phyloP scores from a whole-genome alignment of 345 rosid genomes.

The Salix koriyanagi region DNA sequence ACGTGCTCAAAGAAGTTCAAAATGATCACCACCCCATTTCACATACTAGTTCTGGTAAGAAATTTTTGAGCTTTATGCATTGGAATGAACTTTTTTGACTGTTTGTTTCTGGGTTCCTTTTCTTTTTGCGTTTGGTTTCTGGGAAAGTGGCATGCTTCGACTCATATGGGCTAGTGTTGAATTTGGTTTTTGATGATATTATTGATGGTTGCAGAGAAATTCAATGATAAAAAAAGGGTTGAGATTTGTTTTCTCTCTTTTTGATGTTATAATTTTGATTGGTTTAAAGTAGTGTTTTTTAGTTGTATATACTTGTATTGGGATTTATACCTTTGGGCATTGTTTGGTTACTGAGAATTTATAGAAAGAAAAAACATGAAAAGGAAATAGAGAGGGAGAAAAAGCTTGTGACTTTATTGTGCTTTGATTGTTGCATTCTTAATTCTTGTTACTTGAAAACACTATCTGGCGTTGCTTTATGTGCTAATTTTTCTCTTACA shows the following conservation, averaged over 20 bases:
- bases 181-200: no score
- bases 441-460: no score
- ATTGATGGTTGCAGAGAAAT: no score
- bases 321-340: neutral
- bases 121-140: neutral
- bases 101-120: neutral
- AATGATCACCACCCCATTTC: neutral
- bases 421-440: neutral
- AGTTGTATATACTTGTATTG: neutral
- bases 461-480: neutral
- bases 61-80: neutral
- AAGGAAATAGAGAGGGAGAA: neutral
- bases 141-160: neutral
- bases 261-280: no score
- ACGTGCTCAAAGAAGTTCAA: conserved; percentile 30
- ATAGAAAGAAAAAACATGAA: neutral
- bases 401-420: neutral
- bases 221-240: no score
- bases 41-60: neutral
- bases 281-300: no score
- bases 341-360: neutral
- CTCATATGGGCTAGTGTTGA: neutral
- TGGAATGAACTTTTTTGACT: neutral
- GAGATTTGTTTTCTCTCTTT: no score
- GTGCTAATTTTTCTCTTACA: neutral